Base-by-base conservation (phyloP, 225 moss, liverwort and hornwort species). In the Anthoceros angustus region DNA sequence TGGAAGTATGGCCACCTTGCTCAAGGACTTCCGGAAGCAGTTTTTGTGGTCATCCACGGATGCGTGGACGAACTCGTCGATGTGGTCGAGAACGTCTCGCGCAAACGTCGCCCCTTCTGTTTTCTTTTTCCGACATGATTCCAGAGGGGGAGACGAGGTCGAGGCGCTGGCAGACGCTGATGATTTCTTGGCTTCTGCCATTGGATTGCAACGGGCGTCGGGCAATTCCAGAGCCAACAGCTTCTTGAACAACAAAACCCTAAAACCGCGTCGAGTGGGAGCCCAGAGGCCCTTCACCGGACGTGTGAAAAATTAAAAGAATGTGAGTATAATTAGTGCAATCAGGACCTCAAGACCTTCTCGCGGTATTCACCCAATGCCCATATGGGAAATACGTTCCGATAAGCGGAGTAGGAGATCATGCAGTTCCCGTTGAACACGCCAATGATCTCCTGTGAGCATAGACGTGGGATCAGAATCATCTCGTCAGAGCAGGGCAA, bases 341-440 rank as follows among this genome's bases (percentile, higher is more conserved):
- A 32, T 41, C 63, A 66, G 18, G 72, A 55, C 23, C 55, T 66
- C 50, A 83, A 62, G 8, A 88, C 69, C 66, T 74, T 81, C 74
- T 78, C 70, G 21, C 91, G 78, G 75, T 89, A 98, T 70, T 86
- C 86, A 42, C 87, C 95, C 12, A 98, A 71, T 42, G 95, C 95
- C 95, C 95, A 98, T 26, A 87, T 80, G 55, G 95, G 91, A n/a
- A 98, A 98, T 69, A 84, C 73, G 40, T 75, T 76, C 14, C 92
- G 82, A 68, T 92, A 98, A 15, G 92, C 92, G 12, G 95, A 86
- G 75, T 98, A 98, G 25, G 81, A 89, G 67, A 98, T 98, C 91
- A 89, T 98, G 69, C 95, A 98, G 68, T 84, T 98, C 62, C 70
- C 82, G 73, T 98, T 98, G 76, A 98, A 98, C 8, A 98, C 95